Base-by-base conservation (phyloP, 495 filamentous ascomycete genomes). In the Penicillium verhagenii region DNA sequence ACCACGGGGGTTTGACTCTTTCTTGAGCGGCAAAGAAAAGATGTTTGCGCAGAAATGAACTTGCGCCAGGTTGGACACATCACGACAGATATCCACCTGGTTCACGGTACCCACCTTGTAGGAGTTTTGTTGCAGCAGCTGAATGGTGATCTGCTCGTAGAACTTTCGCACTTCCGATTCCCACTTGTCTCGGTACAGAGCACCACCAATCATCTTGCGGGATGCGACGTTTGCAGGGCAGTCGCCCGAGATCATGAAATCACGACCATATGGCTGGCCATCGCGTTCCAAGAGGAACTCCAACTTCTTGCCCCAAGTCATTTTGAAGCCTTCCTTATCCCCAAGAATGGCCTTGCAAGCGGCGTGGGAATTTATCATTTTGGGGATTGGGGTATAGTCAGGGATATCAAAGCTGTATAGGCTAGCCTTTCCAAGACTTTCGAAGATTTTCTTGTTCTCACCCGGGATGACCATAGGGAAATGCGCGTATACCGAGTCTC, bases 11-110 rank as follows among this genome's bases (percentile, higher is more conserved):
- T 84, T 82, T n/a, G 78, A 74, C 7, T 83, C 78, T 4, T 80
- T 84, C 54, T 83, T 85, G 29, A 89, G 54, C 2, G 87, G 83
- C 7, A 90, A 68, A 40, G 79, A 82, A 67, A 86, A 88, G 25
- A 90, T 61, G 40, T 79, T 80, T 7, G 84, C 73, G 54, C 77
- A 77, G 63, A 87, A 82, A 51, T 85, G 80, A 43, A 82, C 75
- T 43, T 83, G 78, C 2, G 77, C 79, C 8, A 87, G 61, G 53
- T 87, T 87, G 50, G 81, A 80, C 40, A 89, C 65, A 62, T 87
- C 82, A 38, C 79, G 79, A 31, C 85, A 78, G 50, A 91, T 82
- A 47, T 85, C 84, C 45, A 83, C 76, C 53, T 89, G 85, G 40
- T 80, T 80, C 43, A 75, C 63, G 3, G 72, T 71, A 4, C 76